These are phyloP conservation scores for Aspergillus caelatus DNA, from an alignment of 2,329 filamentous ascomycete genomes.

Conservation along the genomic window DNA sequence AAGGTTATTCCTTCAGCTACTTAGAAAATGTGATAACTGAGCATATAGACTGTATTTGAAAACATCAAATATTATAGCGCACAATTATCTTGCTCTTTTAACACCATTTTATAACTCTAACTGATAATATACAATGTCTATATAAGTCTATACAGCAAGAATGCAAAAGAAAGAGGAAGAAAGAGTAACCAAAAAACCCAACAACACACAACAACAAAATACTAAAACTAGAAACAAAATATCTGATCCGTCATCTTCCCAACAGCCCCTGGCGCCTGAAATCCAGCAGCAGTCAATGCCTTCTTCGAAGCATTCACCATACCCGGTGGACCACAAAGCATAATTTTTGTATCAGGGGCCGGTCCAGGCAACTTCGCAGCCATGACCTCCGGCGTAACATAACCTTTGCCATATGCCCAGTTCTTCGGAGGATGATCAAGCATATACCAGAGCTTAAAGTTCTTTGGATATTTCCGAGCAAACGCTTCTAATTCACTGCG, in stretches of 20 bases:
- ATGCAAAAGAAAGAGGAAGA: not conserved
- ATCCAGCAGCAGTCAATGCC: constrained; percentile 54
- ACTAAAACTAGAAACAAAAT: constrained; percentile 51
- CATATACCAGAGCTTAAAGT: constrained; percentile 60
- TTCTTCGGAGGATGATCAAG: constrained; percentile 50
- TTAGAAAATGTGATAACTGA: not conserved
- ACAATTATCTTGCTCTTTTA: not conserved
- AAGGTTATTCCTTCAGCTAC: too few species aligned
- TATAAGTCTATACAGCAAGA: not conserved
- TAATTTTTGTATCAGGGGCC: constrained; percentile 52
- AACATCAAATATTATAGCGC: not conserved
- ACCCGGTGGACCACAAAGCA: constrained; percentile 64
- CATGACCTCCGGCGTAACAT: constrained; percentile 56
- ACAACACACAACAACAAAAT: not conserved
- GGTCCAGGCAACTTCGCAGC: constrained; percentile 52
- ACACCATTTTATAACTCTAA: not conserved
- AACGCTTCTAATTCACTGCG: constrained; percentile 58
- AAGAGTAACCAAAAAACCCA: not conserved
- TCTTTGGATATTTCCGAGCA: constrained; percentile 53
- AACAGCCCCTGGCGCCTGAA: constrained; percentile 52
- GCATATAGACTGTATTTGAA: not conserved
- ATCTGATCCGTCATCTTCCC: constrained; percentile 59
- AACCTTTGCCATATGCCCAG: constrained; percentile 56
- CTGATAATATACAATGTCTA: not conserved
- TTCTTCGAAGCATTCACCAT: constrained; percentile 63